Percentiles rank a stretch among this genome's conserved stretches.
Evolutionary conservation across 495 filamentous ascomycete genomes (phyloP).

Genomic region (Lichenothelia convexa): DNA sequence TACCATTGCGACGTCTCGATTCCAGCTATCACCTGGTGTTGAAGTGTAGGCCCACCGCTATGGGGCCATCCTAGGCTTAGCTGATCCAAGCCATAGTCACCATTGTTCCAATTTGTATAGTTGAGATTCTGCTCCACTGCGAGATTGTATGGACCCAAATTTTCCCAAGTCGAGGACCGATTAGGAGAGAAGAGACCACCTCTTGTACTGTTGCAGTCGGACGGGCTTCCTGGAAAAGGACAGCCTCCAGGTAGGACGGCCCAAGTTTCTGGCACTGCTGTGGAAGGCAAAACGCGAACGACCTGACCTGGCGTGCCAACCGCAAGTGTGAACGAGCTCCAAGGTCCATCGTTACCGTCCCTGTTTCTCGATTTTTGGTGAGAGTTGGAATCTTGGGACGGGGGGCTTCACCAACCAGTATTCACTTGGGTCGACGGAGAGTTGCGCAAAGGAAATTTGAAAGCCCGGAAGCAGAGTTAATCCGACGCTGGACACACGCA

Average conservation of each 20-base stretch:
- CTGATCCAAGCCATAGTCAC: conserved; percentile 17
- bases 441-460: too few species aligned
- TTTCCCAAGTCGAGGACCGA: conserved; percentile 29
- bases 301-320: conserved; percentile 32
- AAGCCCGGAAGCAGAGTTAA: too few species aligned
- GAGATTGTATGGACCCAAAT: conserved; percentile 16
- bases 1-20: conserved; percentile 15
- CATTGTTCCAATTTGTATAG: not conserved
- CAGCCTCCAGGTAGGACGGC: conserved; percentile 23
- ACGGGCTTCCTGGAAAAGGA: conserved; percentile 9
- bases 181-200: conserved; percentile 31
- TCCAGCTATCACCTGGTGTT: conserved; percentile 15
- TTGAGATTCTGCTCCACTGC: conserved; percentile 13
- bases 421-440: too few species aligned
- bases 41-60: conserved; percentile 10
- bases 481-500: too few species aligned
- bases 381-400: too few species aligned
- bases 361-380: too few species aligned
- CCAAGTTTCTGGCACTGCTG: conserved; percentile 26
- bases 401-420: too few species aligned
- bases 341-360: conserved; percentile 35
- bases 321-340: conserved; percentile 32
- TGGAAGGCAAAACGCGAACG: conserved; percentile 29
- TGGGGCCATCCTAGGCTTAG: conserved; percentile 14
- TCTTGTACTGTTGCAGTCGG: conserved; percentile 25